These are phyloP conservation scores for Cyberlindnera euphorbiae DNA, from an alignment of 805 yeast species.

Conservation along the genomic window DNA sequence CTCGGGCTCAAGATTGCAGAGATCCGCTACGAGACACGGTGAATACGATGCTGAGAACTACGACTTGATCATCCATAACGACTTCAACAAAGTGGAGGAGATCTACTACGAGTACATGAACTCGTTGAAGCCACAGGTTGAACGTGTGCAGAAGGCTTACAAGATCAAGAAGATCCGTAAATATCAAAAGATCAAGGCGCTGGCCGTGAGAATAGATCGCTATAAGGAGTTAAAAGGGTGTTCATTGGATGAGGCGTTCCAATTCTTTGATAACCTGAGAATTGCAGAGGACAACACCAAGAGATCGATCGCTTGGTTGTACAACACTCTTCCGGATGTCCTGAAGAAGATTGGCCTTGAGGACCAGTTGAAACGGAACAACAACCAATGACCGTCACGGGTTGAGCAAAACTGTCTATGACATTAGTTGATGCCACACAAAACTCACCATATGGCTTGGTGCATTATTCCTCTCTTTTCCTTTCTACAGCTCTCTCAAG, in stretches of 20 bases:
- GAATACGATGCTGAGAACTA: conserved; percentile 27
- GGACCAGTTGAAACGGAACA: conserved; percentile 24
- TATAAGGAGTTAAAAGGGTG: conserved; percentile 26
- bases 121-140: conserved; percentile 30
- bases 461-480: too few species aligned
- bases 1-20: conserved; percentile 19
- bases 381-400: conserved; percentile 2
- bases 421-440: too few species aligned
- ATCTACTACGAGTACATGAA: conserved; percentile 30
- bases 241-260: conserved; percentile 26
- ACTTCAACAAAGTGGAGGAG: conserved; percentile 29
- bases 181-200: conserved; percentile 33
- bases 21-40: conserved; percentile 21
- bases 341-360: conserved; percentile 26
- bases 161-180: conserved; percentile 33
- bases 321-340: conserved; percentile 30
- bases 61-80: conserved; percentile 28
- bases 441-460: too few species aligned
- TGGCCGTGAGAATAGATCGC: conserved; percentile 32
- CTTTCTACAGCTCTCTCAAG: too few species aligned
- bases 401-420: too few species aligned
- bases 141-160: conserved; percentile 30
- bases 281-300: conserved; percentile 26
- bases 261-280: conserved; percentile 29
- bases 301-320: conserved; percentile 34